Evolutionary conservation across 768 basidiomycete species (phyloP).

Genomic region (Trametes meyenii): DNA sequence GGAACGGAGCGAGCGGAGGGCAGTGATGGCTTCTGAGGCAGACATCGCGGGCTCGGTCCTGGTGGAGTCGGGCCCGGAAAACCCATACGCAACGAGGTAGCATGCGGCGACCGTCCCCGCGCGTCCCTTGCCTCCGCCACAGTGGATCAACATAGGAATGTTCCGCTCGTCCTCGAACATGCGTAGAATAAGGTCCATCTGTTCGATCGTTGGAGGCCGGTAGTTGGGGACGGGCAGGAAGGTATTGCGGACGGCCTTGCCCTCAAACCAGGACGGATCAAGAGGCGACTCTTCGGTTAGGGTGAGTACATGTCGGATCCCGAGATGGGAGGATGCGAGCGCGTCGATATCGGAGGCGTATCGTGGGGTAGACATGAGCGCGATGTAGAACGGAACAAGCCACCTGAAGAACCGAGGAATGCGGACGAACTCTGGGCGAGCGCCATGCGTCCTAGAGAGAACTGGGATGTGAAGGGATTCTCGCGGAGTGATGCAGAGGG

Average conservation of each 20-base stretch:
- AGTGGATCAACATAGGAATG: conserved; percentile 57
- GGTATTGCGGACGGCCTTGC: conserved; percentile 48
- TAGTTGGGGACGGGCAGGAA: conserved; percentile 59
- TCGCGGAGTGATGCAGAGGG: conserved; percentile 45
- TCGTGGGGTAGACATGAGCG: conserved; percentile 63
- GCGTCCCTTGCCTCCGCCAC: conserved; percentile 64
- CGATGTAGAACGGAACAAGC: conserved; percentile 60
- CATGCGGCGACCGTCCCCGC: conserved; percentile 66
- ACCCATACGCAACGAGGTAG: conserved; percentile 60
- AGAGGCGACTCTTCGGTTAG: conserved; percentile 62
- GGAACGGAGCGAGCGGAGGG: conserved; percentile 53
- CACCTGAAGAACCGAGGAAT: conserved; percentile 65
- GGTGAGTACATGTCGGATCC: conserved; percentile 59
- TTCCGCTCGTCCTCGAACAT: conserved; percentile 49
- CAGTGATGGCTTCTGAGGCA: conserved; percentile 49
- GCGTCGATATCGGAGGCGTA: conserved; percentile 50
- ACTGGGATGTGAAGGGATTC: conserved; percentile 44
- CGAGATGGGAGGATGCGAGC: conserved; percentile 49
- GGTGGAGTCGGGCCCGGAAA: conserved; percentile 42
- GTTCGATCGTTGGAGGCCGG: conserved; percentile 57
- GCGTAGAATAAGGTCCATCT: conserved; percentile 58
- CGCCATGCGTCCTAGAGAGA: background rate
- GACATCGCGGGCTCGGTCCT: conserved; percentile 51
- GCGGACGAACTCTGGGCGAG: conserved; percentile 36
- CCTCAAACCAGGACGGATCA: conserved; percentile 47